A percentile compares a stretch with the other conserved stretches of the same genome.
Evolutionary conservation across 2,329 filamentous ascomycete species (phyloP).

Genomic region (Cercospora beticola): DNA sequence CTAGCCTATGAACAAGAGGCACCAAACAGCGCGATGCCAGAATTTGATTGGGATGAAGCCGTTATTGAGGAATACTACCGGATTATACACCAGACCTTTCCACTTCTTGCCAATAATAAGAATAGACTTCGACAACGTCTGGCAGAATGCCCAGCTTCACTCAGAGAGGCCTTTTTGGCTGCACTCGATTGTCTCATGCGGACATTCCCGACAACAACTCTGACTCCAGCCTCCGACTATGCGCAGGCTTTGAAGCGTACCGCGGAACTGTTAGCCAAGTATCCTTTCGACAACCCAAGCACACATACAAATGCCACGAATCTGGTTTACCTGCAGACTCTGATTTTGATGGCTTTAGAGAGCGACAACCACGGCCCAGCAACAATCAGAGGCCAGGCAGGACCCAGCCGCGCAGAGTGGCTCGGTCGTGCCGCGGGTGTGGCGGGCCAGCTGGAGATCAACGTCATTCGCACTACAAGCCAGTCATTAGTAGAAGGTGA

Average conservation of each 20-base stretch:
- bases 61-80: conserved; percentile 57
- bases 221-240: conserved; percentile 38
- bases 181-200: conserved; percentile 62
- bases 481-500: conserved; percentile 49
- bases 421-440: conserved; percentile 66
- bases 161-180: conserved; percentile 65
- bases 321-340: conserved; percentile 63
- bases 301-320: conserved; percentile 45
- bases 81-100: conserved; percentile 65
- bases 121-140: conserved; percentile 58
- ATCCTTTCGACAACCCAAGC: conserved; percentile 47
- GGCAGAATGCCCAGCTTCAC: conserved; percentile 54
- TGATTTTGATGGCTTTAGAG: conserved; percentile 66
- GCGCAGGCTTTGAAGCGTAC: conserved; percentile 43
- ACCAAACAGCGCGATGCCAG: conserved; percentile 18
- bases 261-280: conserved; percentile 45
- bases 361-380: conserved; percentile 58
- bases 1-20: conserved; percentile 31
- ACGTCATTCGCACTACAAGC: conserved; percentile 47
- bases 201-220: conserved; percentile 49
- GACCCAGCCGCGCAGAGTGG: conserved; percentile 54
- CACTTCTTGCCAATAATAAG: conserved; percentile 62
- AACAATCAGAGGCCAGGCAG: conserved; percentile 47
- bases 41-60: conserved; percentile 49
- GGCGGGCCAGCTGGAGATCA: conserved; percentile 65